These are phyloP conservation scores for Globisporangium camurandrum DNA, from an alignment of 352 stramenopile species.

Conservation along the genomic window DNA sequence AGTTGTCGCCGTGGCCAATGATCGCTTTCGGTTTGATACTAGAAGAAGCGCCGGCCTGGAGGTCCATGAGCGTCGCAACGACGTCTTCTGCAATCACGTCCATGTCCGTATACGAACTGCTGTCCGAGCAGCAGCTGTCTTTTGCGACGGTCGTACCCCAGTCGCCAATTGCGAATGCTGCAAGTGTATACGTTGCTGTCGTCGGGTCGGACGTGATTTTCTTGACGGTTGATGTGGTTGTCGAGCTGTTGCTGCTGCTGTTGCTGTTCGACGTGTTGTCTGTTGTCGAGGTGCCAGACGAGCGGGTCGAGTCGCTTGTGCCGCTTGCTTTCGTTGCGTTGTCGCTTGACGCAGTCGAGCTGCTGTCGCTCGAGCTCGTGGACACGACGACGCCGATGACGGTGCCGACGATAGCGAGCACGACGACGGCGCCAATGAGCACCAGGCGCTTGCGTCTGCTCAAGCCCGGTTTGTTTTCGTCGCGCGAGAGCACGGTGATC, in stretches of 20 bases:
- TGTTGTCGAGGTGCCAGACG: constrained; percentile 1
- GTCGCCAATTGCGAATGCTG: constrained; percentile 64
- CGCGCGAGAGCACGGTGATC: constrained; percentile 9
- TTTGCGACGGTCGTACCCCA: constrained; percentile 54
- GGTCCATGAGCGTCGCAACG: constrained; percentile 53
- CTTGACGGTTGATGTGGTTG: constrained; percentile 13
- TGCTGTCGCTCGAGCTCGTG: constrained; percentile 21
- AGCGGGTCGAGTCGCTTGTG: background rate
- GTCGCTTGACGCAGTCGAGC: constrained; percentile 15
- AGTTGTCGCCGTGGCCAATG: constrained; percentile 61
- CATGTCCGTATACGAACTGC: constrained; percentile 37
- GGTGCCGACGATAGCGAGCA: constrained; percentile 37
- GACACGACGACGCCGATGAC: constrained; percentile 36
- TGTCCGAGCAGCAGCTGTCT: constrained; percentile 64
- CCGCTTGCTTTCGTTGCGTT: background rate
- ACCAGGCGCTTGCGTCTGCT: constrained; percentile 34
- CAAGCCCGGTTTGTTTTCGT: constrained; percentile 6
- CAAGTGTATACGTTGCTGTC: constrained; percentile 37
- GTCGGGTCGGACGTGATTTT: constrained; percentile 45
- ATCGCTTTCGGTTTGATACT: constrained; percentile 44
- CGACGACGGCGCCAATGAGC: constrained; percentile 26
- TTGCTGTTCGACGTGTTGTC: constrained; percentile 6
- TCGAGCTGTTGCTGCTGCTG: constrained; percentile 14
- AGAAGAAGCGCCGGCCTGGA: constrained; percentile 25
- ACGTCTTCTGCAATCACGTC: constrained; percentile 60